Conservation (phyloP, 2,329 filamentous ascomycete genomes). For the Didymella exigua region DNA sequence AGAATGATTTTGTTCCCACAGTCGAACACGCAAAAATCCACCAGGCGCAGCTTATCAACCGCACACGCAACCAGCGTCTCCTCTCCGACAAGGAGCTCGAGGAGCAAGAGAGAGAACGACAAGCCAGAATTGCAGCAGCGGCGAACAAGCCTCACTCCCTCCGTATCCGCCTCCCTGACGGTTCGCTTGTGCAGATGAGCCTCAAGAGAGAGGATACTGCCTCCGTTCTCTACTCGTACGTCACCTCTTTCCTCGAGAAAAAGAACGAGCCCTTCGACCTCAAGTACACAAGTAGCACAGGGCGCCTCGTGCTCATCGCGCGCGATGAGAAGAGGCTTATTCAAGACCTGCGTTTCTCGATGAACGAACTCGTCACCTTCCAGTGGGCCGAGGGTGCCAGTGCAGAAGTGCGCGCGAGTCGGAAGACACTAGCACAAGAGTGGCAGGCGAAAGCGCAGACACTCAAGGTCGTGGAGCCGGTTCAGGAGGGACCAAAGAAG, state of each 20-base stretch:
- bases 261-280: slow-evolving; percentile 73
- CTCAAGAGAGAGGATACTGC: slow-evolving; percentile 73
- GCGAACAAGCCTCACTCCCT: slow-evolving; percentile 67
- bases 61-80: slow-evolving; percentile 74
- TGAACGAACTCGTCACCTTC: slow-evolving; percentile 75
- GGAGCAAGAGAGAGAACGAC: slow-evolving; percentile 68
- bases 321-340: slow-evolving; percentile 66
- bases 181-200: slow-evolving; percentile 75
- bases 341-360: slow-evolving; percentile 70
- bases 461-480: slow-evolving; percentile 66
- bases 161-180: slow-evolving; percentile 87
- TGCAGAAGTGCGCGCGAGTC: slow-evolving; percentile 58
- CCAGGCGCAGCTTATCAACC: slow-evolving; percentile 68
- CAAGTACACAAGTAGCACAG: slow-evolving; percentile 64
- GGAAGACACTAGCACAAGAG: slow-evolving; percentile 65
- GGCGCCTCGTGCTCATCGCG: slow-evolving; percentile 52
- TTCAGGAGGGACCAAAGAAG: slow-evolving; percentile 13
- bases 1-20: slow-evolving; percentile 76
- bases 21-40: slow-evolving; percentile 77
- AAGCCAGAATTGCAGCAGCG: slow-evolving; percentile 68
- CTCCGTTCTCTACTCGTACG: slow-evolving; percentile 73
- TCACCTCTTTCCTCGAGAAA: slow-evolving; percentile 71
- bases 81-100: slow-evolving; percentile 82
- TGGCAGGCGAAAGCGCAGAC: slow-evolving; percentile 67
- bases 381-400: slow-evolving; percentile 71